Evolutionary conservation across 208 protist genomes (phyloP).

Genomic region (Acanthamoeba royreba): DNA sequence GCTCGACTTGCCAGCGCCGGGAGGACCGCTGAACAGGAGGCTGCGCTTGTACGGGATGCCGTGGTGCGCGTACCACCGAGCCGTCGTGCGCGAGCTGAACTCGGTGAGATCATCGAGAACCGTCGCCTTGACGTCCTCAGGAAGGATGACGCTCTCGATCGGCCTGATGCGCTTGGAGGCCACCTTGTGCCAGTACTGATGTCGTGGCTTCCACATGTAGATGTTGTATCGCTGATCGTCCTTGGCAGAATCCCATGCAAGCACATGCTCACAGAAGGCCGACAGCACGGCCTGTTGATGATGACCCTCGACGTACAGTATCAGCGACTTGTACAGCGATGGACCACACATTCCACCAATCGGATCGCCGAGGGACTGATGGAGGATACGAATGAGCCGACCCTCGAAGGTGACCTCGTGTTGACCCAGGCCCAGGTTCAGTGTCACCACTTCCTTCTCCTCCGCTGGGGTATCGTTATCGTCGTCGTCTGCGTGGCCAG

Average conservation of each 20-base stretch:
- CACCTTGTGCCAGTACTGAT: background rate
- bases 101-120: background rate
- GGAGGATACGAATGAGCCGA: background rate
- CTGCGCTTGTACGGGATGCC: conserved; percentile 93
- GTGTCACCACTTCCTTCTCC: background rate
- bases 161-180: background rate
- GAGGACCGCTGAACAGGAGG: conserved; percentile 93
- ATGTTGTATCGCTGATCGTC: background rate
- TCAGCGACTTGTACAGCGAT: background rate
- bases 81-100: conserved; percentile 43
- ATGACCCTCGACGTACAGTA: background rate
- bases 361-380: background rate
- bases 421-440: background rate
- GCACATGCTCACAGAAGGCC: background rate
- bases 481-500: background rate
- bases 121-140: background rate
- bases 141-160: conserved; percentile 32
- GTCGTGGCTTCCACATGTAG: background rate
- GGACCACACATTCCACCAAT: background rate
- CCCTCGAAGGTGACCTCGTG: background rate
- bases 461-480: background rate
- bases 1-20: conserved; percentile 92
- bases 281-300: background rate
- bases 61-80: conserved; percentile 87
- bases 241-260: background rate